A percentile compares a stretch with the other conserved stretches of the same genome.
Conservation (phyloP, 1,284 basidiomycete genomes). For the Sporisorium reilianum region DNA sequence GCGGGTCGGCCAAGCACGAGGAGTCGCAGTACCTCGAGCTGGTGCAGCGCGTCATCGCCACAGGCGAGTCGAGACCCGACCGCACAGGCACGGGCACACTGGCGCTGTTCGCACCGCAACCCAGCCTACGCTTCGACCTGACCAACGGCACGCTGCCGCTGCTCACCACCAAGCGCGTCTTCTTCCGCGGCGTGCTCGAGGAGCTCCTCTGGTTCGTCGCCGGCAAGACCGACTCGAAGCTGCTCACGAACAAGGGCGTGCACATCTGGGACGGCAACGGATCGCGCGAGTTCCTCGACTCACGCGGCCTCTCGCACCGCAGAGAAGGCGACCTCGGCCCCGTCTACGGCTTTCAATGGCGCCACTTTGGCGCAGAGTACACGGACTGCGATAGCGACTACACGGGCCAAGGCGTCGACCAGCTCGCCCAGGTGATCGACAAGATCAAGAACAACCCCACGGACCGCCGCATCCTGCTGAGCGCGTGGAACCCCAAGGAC, state of each 20-base stretch:
- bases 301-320: slow-evolving; percentile 83
- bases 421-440: slow-evolving; percentile 85
- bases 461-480: slow-evolving; percentile 93
- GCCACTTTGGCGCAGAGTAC: slow-evolving; percentile 95
- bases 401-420: slow-evolving; percentile 89
- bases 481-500: slow-evolving; percentile 97
- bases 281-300: slow-evolving; percentile 85
- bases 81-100: slow-evolving; percentile 67
- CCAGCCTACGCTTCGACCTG: slow-evolving; percentile 58
- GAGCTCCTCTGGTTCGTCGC: slow-evolving; percentile 95
- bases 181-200: slow-evolving; percentile 89
- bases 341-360: slow-evolving; percentile 98
- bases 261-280: slow-evolving; percentile 99
- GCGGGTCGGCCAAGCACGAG: slow-evolving; percentile 45
- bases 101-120: slow-evolving; percentile 65
- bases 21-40: slow-evolving; percentile 67
- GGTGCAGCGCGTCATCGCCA: slow-evolving; percentile 57
- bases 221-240: slow-evolving; percentile 84
- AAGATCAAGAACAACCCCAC: slow-evolving; percentile 95
- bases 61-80: slow-evolving; percentile 58
- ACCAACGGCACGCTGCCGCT: slow-evolving; percentile 76
- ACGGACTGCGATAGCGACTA: slow-evolving; percentile 82
- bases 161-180: slow-evolving; percentile 94
- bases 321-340: slow-evolving; percentile 93
- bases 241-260: slow-evolving; percentile 84